phyloP scores from a whole-genome alignment of 1,139 yeast species.

The Dujonia santamariae region DNA sequence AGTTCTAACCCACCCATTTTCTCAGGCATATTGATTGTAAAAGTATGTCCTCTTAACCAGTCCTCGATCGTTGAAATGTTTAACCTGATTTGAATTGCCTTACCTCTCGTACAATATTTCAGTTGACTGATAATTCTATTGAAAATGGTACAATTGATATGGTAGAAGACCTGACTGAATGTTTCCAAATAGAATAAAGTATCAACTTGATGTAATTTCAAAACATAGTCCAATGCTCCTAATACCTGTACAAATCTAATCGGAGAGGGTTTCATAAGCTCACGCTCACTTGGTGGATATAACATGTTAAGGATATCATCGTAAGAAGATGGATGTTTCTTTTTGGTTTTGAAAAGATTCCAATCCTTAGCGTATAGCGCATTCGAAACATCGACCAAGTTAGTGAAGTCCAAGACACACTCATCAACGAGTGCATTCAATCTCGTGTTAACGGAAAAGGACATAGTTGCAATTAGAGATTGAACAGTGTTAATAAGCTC shows the following conservation, averaged over 20 bases:
- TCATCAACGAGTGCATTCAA: conserved; percentile 56
- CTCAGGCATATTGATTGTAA: conserved; percentile 48
- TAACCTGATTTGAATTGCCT: conserved; percentile 86
- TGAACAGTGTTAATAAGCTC: conserved; percentile 58
- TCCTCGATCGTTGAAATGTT: conserved; percentile 86
- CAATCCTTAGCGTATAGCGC: conserved; percentile 68
- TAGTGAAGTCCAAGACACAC: conserved; percentile 61
- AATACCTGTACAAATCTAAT: conserved; percentile 78
- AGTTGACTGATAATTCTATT: conserved; percentile 67
- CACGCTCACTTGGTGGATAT: conserved; percentile 66
- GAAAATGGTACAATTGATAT: conserved; percentile 71
- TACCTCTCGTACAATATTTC: conserved; percentile 69
- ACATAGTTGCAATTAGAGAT: conserved; percentile 59
- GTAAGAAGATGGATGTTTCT: conserved; percentile 46
- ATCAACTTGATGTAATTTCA: conserved; percentile 79
- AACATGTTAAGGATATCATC: conserved; percentile 69
- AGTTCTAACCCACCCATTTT: conserved; percentile 25
- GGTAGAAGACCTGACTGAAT: conserved; percentile 73
- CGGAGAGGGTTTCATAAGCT: conserved; percentile 80
- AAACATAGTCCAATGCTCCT: conserved; percentile 83
- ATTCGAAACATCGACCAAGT: conserved; percentile 61
- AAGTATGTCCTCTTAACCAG: conserved; percentile 84
- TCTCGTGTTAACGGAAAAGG: conserved; percentile 63
- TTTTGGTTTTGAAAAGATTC: conserved; percentile 64
- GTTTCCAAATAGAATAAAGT: conserved; percentile 74